These are phyloP conservation scores for Picea abies DNA, from an alignment of 83 land plant genomes.

Conservation along the genomic window DNA sequence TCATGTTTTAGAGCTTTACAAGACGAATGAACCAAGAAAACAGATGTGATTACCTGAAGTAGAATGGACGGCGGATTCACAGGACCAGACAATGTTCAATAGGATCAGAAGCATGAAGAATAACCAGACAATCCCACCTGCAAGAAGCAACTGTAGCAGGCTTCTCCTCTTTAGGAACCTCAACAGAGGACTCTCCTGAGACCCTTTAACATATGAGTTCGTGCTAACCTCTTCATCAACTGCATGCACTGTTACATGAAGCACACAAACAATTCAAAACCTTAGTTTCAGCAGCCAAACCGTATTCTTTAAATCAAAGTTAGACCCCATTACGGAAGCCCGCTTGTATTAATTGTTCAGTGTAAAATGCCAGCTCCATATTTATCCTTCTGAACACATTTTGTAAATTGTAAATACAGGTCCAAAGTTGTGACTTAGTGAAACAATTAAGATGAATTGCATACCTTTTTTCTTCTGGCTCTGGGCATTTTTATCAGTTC, in stretches of 20 bases:
- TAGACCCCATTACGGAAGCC: neutral
- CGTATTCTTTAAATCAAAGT: neutral
- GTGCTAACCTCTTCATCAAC: slow-evolving; percentile 26
- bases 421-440: neutral
- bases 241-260: slow-evolving; percentile 13
- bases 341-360: neutral
- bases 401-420: neutral
- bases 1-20: too few relatives aligned
- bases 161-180: slow-evolving; percentile 53
- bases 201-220: slow-evolving; percentile 16
- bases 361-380: neutral
- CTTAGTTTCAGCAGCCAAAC: neutral
- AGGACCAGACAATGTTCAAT: slow-evolving; percentile 69
- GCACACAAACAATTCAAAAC: neutral
- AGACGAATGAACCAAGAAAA: too few relatives aligned
- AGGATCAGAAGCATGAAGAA: slow-evolving; percentile 44
- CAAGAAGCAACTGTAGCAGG: slow-evolving; percentile 49
- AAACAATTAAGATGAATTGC: neutral
- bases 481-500: slow-evolving; percentile 11
- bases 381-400: neutral
- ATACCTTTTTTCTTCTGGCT: slow-evolving; percentile 5
- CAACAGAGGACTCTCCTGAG: slow-evolving; percentile 31
- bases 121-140: slow-evolving; percentile 59
- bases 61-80: slow-evolving; percentile 59
- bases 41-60: slow-evolving; percentile 38